A percentile compares a stretch with the other conserved stretches of the same genome.
Conservation (phyloP, 164 flowering plant species). For the Protea cynaroides region DNA sequence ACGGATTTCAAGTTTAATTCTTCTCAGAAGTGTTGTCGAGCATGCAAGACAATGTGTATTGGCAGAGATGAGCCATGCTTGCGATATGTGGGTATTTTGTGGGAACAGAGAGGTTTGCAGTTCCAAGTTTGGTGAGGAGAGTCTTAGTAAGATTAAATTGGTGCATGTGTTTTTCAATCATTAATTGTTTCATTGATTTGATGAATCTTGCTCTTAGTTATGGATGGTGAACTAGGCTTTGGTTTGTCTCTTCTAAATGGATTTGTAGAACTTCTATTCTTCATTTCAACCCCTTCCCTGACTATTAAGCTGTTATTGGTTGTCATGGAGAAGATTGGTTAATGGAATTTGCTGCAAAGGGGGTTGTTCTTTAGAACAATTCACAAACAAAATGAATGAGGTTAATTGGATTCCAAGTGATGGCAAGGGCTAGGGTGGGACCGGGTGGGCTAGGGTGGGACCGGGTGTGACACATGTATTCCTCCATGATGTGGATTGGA, state of each 20-base stretch:
- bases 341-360: too few species aligned
- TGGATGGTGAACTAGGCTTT: background rate
- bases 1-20: conserved; percentile 70
- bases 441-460: too few species aligned
- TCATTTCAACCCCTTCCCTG: background rate
- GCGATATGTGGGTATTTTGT: conserved; percentile 95
- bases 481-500: too few species aligned
- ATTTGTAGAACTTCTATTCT: background rate
- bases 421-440: too few species aligned
- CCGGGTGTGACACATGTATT: too few species aligned
- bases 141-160: conserved; percentile 9
- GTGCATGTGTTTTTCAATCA: background rate
- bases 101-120: conserved; percentile 67
- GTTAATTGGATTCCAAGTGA: too few species aligned
- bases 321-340: too few species aligned
- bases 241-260: background rate
- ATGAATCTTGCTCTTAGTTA: background rate
- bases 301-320: too few species aligned
- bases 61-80: conserved; percentile 77
- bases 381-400: too few species aligned
- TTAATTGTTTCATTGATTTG: background rate
- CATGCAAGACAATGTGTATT: conserved; percentile 83
- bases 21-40: conserved; percentile 65
- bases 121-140: conserved; percentile 73
- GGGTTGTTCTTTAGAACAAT: too few species aligned